These are phyloP conservation scores for Novymonas esmeraldas DNA, from an alignment of 208 protist species.

Conservation along the genomic window DNA sequence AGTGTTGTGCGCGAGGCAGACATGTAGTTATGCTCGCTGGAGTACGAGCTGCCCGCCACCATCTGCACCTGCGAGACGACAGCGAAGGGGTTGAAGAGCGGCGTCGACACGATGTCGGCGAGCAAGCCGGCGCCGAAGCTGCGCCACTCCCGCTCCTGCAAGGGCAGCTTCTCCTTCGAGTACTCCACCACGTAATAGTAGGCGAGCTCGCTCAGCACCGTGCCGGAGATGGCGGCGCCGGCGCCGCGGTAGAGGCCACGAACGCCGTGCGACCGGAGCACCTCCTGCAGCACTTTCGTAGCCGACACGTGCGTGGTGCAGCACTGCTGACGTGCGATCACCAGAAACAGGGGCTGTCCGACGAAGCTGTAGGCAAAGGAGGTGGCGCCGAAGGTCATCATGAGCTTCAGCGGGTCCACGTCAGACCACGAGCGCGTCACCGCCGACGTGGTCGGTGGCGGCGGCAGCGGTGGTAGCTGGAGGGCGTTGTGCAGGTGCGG, in stretches of 20 bases:
- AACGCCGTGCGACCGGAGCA: conserved; percentile 45
- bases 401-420: conserved; percentile 61
- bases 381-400: conserved; percentile 68
- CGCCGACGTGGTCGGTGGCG: conserved; percentile 48
- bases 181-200: conserved; percentile 83
- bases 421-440: conserved; percentile 85
- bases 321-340: conserved; percentile 82
- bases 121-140: conserved; percentile 74
- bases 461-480: conserved; percentile 26
- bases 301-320: conserved; percentile 46
- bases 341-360: conserved; percentile 75
- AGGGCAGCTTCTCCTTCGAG: conserved; percentile 71
- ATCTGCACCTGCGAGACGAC: conserved; percentile 88
- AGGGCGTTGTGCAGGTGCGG: conserved; percentile 24
- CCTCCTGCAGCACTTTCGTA: conserved; percentile 44
- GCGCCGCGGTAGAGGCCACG: conserved; percentile 72
- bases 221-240: conserved; percentile 61
- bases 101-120: conserved; percentile 67
- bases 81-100: conserved; percentile 81
- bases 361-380: conserved; percentile 70
- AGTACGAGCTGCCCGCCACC: conserved; percentile 67
- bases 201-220: conserved; percentile 74
- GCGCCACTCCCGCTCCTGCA: conserved; percentile 64
- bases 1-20: conserved; percentile 60
- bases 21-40: conserved; percentile 77